Evolutionary conservation across 1,284 basidiomycete species (phyloP).

Genomic region (Tilletiopsis washingtonensis): DNA sequence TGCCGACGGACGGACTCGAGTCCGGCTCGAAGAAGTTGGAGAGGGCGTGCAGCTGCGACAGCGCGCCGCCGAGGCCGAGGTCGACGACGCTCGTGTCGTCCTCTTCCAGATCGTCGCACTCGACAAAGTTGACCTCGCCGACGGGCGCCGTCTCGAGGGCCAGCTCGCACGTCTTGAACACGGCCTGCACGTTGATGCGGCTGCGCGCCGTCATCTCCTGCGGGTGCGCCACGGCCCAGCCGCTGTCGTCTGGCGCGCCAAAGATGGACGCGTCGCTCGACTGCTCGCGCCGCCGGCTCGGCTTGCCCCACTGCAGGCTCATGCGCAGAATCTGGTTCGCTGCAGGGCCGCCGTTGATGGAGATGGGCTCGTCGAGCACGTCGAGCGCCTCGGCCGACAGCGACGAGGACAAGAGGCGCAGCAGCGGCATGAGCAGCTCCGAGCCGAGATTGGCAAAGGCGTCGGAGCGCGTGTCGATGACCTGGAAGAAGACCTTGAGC

Average conservation of each 20-base stretch:
- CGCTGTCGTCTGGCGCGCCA: conserved; percentile 32
- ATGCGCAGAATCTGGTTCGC: conserved; percentile 77
- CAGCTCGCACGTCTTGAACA: conserved; percentile 38
- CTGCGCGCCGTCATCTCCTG: conserved; percentile 33
- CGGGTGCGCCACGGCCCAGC: conserved; percentile 40
- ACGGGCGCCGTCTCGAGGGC: conserved; percentile 27
- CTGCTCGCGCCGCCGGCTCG: conserved; percentile 19
- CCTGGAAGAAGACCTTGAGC: conserved; percentile 78
- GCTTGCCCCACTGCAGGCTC: conserved; percentile 52
- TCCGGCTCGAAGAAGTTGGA: conserved; percentile 38
- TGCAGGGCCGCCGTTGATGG: conserved; percentile 62
- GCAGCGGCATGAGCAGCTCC: conserved; percentile 79
- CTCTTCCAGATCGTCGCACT: conserved; percentile 24
- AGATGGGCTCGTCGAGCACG: conserved; percentile 79
- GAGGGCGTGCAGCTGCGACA: conserved; percentile 39
- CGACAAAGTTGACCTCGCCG: conserved; percentile 37
- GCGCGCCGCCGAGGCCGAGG: conserved; percentile 9
- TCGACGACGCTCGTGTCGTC: conserved; percentile 9
- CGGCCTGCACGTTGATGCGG: conserved; percentile 33
- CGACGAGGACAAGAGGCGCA: conserved; percentile 71
- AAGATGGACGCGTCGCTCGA: conserved; percentile 29
- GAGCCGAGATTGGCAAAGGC: conserved; percentile 64
- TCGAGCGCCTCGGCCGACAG: conserved; percentile 77
- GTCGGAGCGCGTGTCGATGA: conserved; percentile 67
- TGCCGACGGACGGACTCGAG: background rate